Conservation (phyloP, 2,329 filamentous ascomycete species). For the Claviceps africana region DNA sequence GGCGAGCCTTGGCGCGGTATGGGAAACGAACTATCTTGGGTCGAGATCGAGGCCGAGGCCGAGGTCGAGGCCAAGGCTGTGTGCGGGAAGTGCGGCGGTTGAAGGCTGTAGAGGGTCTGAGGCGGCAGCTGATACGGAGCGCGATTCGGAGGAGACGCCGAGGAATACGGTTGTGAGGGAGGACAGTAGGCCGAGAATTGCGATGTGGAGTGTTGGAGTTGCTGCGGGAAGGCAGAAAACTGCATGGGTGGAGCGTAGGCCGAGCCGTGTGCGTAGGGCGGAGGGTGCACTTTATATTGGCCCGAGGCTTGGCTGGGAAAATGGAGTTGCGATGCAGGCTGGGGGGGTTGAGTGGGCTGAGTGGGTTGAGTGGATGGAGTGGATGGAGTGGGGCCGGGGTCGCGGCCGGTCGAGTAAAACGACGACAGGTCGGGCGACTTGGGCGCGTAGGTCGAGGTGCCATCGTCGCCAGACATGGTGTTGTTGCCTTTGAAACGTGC, state of each 20-base stretch:
- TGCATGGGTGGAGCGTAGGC: conserved; percentile 16
- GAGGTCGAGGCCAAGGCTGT: neutral
- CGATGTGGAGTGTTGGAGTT: conserved; percentile 9
- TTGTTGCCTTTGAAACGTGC: conserved; percentile 9
- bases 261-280: conserved; percentile 14
- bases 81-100: conserved; percentile 7
- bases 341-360: conserved; percentile 9
- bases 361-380: conserved; percentile 11
- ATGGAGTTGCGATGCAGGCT: conserved; percentile 9
- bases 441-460: conserved; percentile 33
- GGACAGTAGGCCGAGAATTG: conserved; percentile 13
- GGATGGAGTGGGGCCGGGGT: too few relatives aligned
- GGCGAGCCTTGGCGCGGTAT: conserved; percentile 2
- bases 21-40: neutral
- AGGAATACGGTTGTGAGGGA: conserved; percentile 10
- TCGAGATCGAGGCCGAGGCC: too few relatives aligned
- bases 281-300: conserved; percentile 21
- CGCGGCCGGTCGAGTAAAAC: conserved; percentile 31
- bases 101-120: conserved; percentile 8
- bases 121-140: conserved; percentile 6
- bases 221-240: conserved; percentile 15
- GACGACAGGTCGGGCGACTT: conserved; percentile 46
- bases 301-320: conserved; percentile 10
- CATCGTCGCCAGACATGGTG: conserved; percentile 35
- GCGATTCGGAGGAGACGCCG: conserved; percentile 7